Evolutionary conservation across 2,329 filamentous ascomycete species (phyloP).

Genomic region (Diaporthe citrichinensis): DNA sequence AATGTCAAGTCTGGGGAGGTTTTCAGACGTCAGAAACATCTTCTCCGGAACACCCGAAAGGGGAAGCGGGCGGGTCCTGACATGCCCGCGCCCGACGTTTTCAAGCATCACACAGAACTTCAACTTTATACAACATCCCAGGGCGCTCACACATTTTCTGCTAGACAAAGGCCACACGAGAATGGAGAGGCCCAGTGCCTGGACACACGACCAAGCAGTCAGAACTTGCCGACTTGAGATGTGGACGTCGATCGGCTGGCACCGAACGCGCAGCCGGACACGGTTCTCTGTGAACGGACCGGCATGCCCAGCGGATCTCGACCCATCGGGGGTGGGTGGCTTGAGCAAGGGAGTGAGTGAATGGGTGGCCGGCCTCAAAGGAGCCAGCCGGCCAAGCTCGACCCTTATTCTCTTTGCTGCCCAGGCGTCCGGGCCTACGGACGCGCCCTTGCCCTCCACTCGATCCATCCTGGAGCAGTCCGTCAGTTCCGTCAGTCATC

Average conservation of each 20-base stretch:
- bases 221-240: not conserved
- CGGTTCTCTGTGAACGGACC: slow-evolving; percentile 9
- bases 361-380: not conserved
- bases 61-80: not conserved
- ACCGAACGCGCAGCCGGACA: not conserved
- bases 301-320: slow-evolving; percentile 7
- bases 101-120: not conserved
- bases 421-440: not conserved
- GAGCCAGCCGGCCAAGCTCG: slow-evolving; percentile 14
- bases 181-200: not conserved
- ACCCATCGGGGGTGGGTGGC: not conserved
- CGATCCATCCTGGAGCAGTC: not conserved
- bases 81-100: not conserved
- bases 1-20: not conserved
- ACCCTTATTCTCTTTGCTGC: not conserved
- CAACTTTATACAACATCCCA: not conserved
- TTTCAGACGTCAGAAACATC: not conserved
- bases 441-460: slow-evolving; percentile 5
- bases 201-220: not conserved
- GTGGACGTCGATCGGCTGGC: not conserved
- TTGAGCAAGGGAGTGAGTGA: not conserved
- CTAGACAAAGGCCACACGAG: not conserved
- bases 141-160: not conserved
- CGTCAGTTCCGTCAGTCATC: slow-evolving; percentile 1
- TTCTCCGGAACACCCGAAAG: not conserved